Conservation (phyloP, 106 monocot genomes). For the Allium sativum region DNA sequence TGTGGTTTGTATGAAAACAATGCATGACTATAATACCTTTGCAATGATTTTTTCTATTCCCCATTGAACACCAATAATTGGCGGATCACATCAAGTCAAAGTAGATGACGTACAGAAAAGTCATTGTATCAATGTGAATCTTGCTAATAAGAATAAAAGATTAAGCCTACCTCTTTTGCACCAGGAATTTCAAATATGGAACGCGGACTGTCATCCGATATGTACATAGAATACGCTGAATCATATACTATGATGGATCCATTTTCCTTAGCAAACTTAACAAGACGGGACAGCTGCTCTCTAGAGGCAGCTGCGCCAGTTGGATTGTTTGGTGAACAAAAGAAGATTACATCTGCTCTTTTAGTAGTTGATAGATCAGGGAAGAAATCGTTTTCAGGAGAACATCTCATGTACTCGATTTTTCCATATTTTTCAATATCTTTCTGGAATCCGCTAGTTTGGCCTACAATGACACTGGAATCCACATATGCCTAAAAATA, state of each 20-base stretch:
- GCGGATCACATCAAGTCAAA: too few relatives aligned
- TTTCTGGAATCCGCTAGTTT: slow-evolving; percentile 58
- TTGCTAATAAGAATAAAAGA: neutral
- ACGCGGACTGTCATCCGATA: slow-evolving; percentile 78
- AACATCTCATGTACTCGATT: slow-evolving; percentile 94
- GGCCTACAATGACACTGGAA: slow-evolving; percentile 94
- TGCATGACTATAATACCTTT: too few relatives aligned
- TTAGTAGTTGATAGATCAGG: slow-evolving; percentile 62
- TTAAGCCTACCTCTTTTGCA: slow-evolving; percentile 65
- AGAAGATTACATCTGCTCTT: slow-evolving; percentile 73
- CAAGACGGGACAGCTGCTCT: slow-evolving; percentile 66
- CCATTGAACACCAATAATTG: too few relatives aligned
- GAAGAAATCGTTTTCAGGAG: slow-evolving; percentile 82
- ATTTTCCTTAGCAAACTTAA: slow-evolving; percentile 78
- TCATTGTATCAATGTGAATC: neutral
- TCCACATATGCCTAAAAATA: slow-evolving; percentile 84
- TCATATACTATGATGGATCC: slow-evolving; percentile 92
- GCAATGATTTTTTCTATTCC: too few relatives aligned
- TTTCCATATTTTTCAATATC: slow-evolving; percentile 71
- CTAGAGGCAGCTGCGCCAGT: slow-evolving; percentile 75
- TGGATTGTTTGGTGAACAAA: slow-evolving; percentile 97
- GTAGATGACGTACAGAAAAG: neutral
- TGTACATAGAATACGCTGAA: slow-evolving; percentile 97
- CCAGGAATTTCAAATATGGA: slow-evolving; percentile 98
- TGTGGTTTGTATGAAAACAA: too few relatives aligned